Evolutionary conservation across 768 basidiomycete species (phyloP).

Genomic region (Pleurotus platypus): DNA sequence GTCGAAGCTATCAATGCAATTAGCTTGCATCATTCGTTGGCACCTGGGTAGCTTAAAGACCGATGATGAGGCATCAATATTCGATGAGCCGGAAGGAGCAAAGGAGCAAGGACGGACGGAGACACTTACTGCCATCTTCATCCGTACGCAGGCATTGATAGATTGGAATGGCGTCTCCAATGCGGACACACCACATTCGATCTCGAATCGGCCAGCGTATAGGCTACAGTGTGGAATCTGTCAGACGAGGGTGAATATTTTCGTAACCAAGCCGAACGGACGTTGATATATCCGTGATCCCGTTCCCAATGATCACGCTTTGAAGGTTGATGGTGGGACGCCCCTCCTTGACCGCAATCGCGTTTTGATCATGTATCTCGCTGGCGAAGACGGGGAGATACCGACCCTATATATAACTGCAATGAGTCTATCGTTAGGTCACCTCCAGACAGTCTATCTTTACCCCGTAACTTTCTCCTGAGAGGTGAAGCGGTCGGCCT

Average conservation of each 20-base stretch:
- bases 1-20: conserved; percentile 68
- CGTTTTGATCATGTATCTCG: conserved; percentile 72
- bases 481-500: conserved; percentile 65
- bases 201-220: conserved; percentile 47
- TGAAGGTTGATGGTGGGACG: conserved; percentile 61
- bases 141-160: conserved; percentile 54
- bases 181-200: conserved; percentile 59
- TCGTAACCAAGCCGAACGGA: conserved; percentile 22
- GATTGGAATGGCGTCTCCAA: conserved; percentile 49
- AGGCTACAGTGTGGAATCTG: conserved; percentile 21
- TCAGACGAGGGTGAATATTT: background rate
- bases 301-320: conserved; percentile 69
- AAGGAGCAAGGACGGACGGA: background rate
- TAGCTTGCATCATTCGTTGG: conserved; percentile 47
- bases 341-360: conserved; percentile 45
- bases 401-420: conserved; percentile 42
- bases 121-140: conserved; percentile 40
- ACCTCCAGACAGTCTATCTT: conserved; percentile 15
- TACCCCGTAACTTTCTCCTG: conserved; percentile 80
- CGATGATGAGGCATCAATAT: background rate
- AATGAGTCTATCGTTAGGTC: conserved; percentile 11
- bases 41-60: conserved; percentile 61
- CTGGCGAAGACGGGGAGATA: conserved; percentile 74
- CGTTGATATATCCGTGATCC: conserved; percentile 47
- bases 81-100: background rate